Evolutionary conservation across 1,284 basidiomycete genomes (phyloP).

Genomic region (Stygiomarasmius scandens): DNA sequence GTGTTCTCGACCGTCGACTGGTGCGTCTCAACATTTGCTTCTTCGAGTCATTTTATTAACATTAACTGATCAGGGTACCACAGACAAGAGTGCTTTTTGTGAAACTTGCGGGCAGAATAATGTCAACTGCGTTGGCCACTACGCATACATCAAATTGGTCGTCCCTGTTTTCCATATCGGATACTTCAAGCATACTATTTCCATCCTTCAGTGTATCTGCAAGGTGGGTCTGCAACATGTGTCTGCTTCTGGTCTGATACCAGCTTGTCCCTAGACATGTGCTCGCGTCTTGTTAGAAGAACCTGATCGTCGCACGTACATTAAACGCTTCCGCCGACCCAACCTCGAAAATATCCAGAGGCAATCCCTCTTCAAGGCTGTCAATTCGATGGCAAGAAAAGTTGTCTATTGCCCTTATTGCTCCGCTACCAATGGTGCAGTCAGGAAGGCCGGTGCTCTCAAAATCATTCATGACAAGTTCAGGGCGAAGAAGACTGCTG

Average conservation of each 20-base stretch:
- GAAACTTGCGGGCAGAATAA: conserved; percentile 94
- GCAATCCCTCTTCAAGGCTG: conserved; percentile 84
- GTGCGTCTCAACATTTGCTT: conserved; percentile 46
- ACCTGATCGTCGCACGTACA: conserved; percentile 80
- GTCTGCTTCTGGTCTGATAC: conserved; percentile 2
- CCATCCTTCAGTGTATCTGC: conserved; percentile 94
- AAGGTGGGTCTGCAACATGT: conserved; percentile 60
- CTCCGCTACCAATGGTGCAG: conserved; percentile 90
- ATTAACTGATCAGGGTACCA: conserved; percentile 73
- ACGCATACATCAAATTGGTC: conserved; percentile 95
- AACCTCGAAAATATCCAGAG: conserved; percentile 95
- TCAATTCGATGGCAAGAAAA: conserved; percentile 89
- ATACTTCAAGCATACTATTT: conserved; percentile 95
- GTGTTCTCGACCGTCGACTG: conserved; percentile 87
- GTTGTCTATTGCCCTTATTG: conserved; percentile 94
- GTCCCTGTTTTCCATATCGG: conserved; percentile 98
- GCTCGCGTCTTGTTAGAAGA: conserved; percentile 93
- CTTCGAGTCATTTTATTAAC: conserved; percentile 4
- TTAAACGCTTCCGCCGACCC: conserved; percentile 88
- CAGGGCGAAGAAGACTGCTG: conserved; percentile 91
- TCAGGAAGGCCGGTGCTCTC: conserved; percentile 94
- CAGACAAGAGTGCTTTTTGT: conserved; percentile 91
- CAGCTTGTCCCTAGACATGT: conserved; percentile 68
- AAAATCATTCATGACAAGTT: conserved; percentile 99
- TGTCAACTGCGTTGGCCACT: conserved; percentile 97